Evolutionary conservation across 768 basidiomycete species (phyloP), one percentile per base, ranked within the genome.

Genomic region (Calocybe indica): DNA sequence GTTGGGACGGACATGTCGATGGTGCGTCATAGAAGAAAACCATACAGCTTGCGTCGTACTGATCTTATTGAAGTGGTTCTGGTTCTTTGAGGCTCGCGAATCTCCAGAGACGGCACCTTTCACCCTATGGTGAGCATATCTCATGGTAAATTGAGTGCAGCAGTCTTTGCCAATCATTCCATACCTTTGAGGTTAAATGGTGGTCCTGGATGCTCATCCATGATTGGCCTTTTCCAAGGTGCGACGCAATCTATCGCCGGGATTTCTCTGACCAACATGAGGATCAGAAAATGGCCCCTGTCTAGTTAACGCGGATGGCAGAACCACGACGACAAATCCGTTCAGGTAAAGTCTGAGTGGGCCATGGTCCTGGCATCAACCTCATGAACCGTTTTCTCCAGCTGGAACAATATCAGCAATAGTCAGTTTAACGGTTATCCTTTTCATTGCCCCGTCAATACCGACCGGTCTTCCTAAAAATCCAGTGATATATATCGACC

Each of bases 371-470:
- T 22, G 22, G 22, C 22, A 22, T 22, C 22, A 4, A 4, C 22
- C 22, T 22, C 22, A 29, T 47, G 29, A 51, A 29, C 37, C 35
- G 7, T 45, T 11, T 14, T 28, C 37, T 13, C 0, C 35, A 81
- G 83, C 47, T 86, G 85, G 85, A 85, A 85, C 55, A 79, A 76
- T 45, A 56, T 79, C 44, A 82, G 76, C 64, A 85, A 85, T 51
- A 75, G 83, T 83, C 42, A 35, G 79, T 57, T 15, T 5, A 30
- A 9, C 3, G 1, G 2, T 47, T 28, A 7, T 31, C 8, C 22
- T 12, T 22, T 2, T 10, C 7, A 37, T 12, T 30, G 30, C 30
- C 7, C 6, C 22, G 34, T 37, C 43, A 30, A 9, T 44, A 22
- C 31, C 42, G 7, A 30, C 22, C 28, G n/a, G n/a, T 36, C 12